A percentile compares a stretch with the other conserved stretches of the same genome.
These are phyloP conservation scores for Erysimum cheiranthoides DNA, from an alignment of 345 rosid genomes.

Conservation along the genomic window DNA sequence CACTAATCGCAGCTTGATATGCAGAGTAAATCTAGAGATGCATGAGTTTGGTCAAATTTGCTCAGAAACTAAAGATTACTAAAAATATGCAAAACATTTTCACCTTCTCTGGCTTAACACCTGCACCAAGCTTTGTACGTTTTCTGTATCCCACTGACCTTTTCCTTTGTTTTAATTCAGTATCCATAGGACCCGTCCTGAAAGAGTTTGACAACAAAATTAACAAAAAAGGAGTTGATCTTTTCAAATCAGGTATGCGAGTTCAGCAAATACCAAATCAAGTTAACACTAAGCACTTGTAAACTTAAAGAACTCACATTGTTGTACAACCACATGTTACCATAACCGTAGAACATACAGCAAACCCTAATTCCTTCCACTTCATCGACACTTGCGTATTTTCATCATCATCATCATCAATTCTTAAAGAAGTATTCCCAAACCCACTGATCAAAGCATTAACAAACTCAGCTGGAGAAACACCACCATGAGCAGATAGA, in stretches of 20 bases:
- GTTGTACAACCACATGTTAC: conserved; percentile 60
- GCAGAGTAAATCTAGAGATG: neutral
- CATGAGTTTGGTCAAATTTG: neutral
- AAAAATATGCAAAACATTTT: conserved; percentile 20
- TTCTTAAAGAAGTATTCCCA: conserved; percentile 46
- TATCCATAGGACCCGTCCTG: conserved; percentile 83
- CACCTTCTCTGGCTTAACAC: conserved; percentile 75
- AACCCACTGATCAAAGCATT: conserved; percentile 53
- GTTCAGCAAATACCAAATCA: neutral
- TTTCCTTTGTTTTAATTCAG: conserved; percentile 68
- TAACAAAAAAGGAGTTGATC: neutral
- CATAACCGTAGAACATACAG: conserved; percentile 55
- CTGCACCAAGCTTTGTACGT: conserved; percentile 56
- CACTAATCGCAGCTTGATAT: neutral
- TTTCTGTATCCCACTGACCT: conserved; percentile 47
- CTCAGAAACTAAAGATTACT: neutral
- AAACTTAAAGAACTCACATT: conserved; percentile 61
- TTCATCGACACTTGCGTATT: conserved; percentile 49
- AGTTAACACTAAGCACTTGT: neutral
- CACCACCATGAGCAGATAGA: conserved; percentile 53
- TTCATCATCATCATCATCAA: conserved; percentile 49
- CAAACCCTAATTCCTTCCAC: conserved; percentile 70
- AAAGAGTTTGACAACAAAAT: neutral
- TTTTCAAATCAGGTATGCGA: neutral
- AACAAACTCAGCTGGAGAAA: conserved; percentile 66